Base-by-base conservation (phyloP, 1,284 basidiomycete species). In the Tetrapyrgos nigripes region DNA sequence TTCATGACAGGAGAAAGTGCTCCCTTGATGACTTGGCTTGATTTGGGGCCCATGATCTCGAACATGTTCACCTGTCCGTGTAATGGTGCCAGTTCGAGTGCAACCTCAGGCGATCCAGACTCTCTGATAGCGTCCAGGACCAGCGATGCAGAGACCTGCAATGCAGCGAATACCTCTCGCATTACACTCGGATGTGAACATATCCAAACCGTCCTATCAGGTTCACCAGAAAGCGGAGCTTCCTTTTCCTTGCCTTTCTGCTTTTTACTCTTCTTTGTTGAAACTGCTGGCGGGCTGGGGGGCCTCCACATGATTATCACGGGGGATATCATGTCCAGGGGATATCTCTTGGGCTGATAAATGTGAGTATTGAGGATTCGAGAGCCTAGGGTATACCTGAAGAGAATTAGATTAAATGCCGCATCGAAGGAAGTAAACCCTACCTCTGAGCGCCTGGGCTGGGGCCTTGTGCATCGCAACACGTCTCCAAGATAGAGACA, bases 41-140 rank as follows among this genome's bases (percentile, higher is more conserved):
- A 82, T 68, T 89, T 89, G 1, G 92, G 91, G 2, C 95, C 95
- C 78, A 91, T 89, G 19, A 97, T 84, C 69, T 97, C 94, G 65
- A 96, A 95, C 2, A 88, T 81, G 59, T 92, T 93, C 31, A 95
- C 68, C 50, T 88, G 81, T 3, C 84, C 84, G 48, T 88, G 77
- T 49, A 94, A 70, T 70, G 95, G 90, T 3, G 81, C 78, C 11
- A 95, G 79, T 62, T 91, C 85, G 3, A 94, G 73, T 29, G 79
- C 75, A 11, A 76, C 71, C 8, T 73, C 69, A 17, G 73, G 68
- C 14, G 45, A 53, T 51, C 58, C 63, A 40, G 68, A 62, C 45
- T 69, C 69, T 60, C 80, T 79, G 19, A 73, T 68, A 3, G 70
- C 69, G 23, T 83, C 79, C 19, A 92, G 70, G 3, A 74, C 76